phyloP scores from a whole-genome alignment of 2,329 filamentous ascomycete species.

The Microcyclospora tardicrescens region DNA sequence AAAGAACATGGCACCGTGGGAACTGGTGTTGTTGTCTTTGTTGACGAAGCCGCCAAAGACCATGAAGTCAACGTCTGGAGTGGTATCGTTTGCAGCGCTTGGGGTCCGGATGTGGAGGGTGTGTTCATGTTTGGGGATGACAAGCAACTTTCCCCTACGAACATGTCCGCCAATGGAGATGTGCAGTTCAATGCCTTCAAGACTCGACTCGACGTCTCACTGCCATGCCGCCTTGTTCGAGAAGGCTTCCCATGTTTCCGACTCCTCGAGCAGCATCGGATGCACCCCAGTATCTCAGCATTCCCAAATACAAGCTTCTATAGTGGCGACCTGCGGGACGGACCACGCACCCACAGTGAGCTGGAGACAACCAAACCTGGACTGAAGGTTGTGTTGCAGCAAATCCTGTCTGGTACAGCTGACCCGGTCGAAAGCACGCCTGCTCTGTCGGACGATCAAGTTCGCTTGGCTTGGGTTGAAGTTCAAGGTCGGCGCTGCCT shows the following conservation, averaged over 20 bases:
- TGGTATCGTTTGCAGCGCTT: conserved; percentile 5
- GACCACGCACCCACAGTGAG: not conserved
- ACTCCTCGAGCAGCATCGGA: conserved; percentile 8
- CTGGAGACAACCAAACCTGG: conserved; percentile 3
- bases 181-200: conserved; percentile 8
- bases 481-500: conserved; percentile 3
- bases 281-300: conserved; percentile 3
- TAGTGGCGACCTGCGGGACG: conserved; percentile 2
- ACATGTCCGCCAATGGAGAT: conserved; percentile 3
- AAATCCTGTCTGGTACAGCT: conserved; percentile 1
- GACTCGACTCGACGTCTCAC: conserved; percentile 4
- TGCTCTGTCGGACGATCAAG: conserved; percentile 1
- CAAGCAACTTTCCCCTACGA: conserved; percentile 9
- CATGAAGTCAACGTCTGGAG: conserved; percentile 9
- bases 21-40: conserved; percentile 5
- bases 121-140: conserved; percentile 10
- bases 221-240: conserved; percentile 5
- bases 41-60: conserved; percentile 9
- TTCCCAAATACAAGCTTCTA: conserved; percentile 7
- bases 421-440: not conserved
- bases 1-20: conserved; percentile 1
- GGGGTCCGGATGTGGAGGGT: conserved; percentile 3
- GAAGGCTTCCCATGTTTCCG: conserved; percentile 4
- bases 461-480: conserved; percentile 7
- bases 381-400: conserved; percentile 1